phyloP scores from a whole-genome alignment of 2,329 filamentous ascomycete species.

The Myriosclerotinia curreyana region DNA sequence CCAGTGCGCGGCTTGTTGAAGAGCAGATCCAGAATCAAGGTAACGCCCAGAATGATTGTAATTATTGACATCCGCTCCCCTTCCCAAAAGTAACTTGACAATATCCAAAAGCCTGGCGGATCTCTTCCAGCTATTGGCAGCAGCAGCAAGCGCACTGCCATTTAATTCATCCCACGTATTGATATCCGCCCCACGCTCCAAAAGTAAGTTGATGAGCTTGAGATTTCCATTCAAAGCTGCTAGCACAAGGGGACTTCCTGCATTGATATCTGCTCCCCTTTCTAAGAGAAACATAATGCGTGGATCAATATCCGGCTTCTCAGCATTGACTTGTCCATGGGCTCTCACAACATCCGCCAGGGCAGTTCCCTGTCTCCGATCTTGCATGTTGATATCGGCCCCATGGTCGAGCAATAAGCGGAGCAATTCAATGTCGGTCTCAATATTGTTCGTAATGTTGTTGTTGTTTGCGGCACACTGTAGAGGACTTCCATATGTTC shows the following conservation, averaged over 20 bases:
- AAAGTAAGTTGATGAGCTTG: conserved; percentile 16
- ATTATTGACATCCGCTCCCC: neutral
- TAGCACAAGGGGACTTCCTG: conserved; percentile 17
- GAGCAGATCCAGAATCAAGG: neutral
- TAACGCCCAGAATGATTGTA: too few species aligned
- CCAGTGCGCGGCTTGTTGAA: neutral
- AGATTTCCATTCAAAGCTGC: conserved; percentile 11
- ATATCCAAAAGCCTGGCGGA: too few species aligned
- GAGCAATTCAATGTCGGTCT: neutral
- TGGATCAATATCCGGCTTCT: neutral
- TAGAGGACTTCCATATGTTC: neutral
- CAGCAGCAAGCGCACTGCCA: too few species aligned
- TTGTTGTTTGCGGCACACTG: neutral
- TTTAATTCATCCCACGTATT: neutral
- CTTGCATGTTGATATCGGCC: neutral
- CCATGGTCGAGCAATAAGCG: neutral
- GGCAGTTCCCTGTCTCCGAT: neutral
- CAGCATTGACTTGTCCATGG: neutral
- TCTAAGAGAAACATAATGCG: conserved; percentile 13
- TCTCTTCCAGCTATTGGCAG: too few species aligned
- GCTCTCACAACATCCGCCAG: neutral
- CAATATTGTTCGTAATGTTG: neutral
- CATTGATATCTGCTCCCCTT: conserved; percentile 3
- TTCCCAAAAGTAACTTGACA: neutral
- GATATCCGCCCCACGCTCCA: conserved; percentile 23